Base-by-base conservation (phyloP, 1,139 yeast genomes). In the Zygoascus sp. region DNA sequence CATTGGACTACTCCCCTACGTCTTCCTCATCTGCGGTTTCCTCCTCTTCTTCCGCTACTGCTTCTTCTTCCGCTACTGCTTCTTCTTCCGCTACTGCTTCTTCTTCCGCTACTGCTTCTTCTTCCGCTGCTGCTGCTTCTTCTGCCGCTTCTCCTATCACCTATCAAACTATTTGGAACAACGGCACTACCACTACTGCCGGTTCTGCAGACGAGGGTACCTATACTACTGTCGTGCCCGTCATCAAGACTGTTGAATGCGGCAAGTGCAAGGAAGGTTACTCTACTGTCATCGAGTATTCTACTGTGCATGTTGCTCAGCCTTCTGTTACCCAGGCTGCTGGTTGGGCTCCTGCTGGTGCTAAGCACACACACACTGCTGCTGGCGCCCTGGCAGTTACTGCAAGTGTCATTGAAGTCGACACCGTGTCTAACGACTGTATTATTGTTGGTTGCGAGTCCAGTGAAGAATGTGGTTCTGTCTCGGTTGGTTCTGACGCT, bases 11-110 rank as follows among this genome's bases (percentile, higher is more conserved):
- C 15, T 65, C 76, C 64, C 75, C 76, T 59, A 42, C 56, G 22
- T 69, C 67, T 17, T 65, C 75, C 65, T 74, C 75, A 58, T 50
- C 57, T 16, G 57, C 67, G 16, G 54, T 68, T 46, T 46, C 47
- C 9, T 46, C 45, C 13, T 17, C 48, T n/a, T 37, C 43, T 6
- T 19, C 44, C 15, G 42, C 43, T 10, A 22, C 32, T 36, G 17
- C 28, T 32, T 15, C 47, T 7, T 21, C 32, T 19, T 21, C 25
- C 10, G n/a, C 40, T 40, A 35, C 36, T 13, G 34, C 32, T 38
- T 42, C 48, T 15, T 19, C 11, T 4, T 13, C 32, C 32, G 5
- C 21, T 8, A 23, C 43, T 27, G 32, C n/a, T 21, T 19, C 32
- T 17, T 22, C 15, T 8, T 13, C 45, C n/a, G n/a, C n/a, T 8